phyloP scores from a whole-genome alignment of 768 basidiomycete genomes.

The Scleroderma bovista region DNA sequence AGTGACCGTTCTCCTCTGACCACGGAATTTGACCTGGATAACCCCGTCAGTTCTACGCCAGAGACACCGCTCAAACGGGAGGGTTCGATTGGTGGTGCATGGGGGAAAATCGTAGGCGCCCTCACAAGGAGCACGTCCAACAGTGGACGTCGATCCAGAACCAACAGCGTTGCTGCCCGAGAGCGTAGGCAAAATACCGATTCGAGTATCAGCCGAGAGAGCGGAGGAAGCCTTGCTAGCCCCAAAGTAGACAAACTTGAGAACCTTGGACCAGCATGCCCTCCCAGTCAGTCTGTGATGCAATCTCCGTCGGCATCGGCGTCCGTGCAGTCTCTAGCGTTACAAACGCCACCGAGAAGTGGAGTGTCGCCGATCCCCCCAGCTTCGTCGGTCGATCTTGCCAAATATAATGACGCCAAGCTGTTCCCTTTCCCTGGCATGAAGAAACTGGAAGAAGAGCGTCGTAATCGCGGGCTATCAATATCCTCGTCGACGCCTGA shows the following conservation, averaged over 20 bases:
- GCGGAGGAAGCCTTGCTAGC: slow-evolving; percentile 64
- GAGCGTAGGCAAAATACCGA: slow-evolving; percentile 66
- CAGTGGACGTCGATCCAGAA: slow-evolving; percentile 69
- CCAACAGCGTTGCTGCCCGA: slow-evolving; percentile 67
- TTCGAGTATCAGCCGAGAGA: slow-evolving; percentile 70
- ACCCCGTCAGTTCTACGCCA: slow-evolving; percentile 30
- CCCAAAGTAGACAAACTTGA: slow-evolving; percentile 54
- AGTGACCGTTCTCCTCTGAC: slow-evolving; percentile 53
- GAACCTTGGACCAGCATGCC: slow-evolving; percentile 27
- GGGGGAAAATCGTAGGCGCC: slow-evolving; percentile 69
- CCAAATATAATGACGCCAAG: slow-evolving; percentile 71
- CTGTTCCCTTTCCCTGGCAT: slow-evolving; percentile 90
- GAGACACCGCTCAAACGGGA: slow-evolving; percentile 58
- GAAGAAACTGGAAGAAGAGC: slow-evolving; percentile 69
- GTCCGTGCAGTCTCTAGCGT: slow-evolving; percentile 54
- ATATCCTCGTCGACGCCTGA: slow-evolving; percentile 47
- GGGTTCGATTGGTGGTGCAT: slow-evolving; percentile 43
- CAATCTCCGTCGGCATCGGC: slow-evolving; percentile 66
- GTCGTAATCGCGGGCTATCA: slow-evolving; percentile 49
- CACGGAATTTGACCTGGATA: slow-evolving; percentile 48
- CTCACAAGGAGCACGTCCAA: slow-evolving; percentile 62
- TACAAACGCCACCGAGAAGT: slow-evolving; percentile 48
- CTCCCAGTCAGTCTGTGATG: slow-evolving; percentile 42
- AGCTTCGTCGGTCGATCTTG: slow-evolving; percentile 62
- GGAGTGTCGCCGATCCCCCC: slow-evolving; percentile 77